Conservation (phyloP, 768 basidiomycete genomes). For the Boletus eberwhitei region DNA sequence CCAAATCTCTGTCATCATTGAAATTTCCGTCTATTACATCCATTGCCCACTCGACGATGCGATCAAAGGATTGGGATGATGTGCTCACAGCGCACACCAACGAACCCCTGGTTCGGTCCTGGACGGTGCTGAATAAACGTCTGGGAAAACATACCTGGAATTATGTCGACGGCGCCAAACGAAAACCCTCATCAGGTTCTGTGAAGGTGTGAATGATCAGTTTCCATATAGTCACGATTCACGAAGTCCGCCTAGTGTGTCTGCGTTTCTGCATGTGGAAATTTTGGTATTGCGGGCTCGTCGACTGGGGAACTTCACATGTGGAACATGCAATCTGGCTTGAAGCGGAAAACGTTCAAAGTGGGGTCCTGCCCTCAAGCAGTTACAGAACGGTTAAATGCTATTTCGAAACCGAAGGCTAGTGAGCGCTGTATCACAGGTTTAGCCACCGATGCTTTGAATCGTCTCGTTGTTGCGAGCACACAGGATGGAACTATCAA, state of each 20-base stretch:
- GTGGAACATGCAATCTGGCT: constrained; percentile 98
- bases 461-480: constrained; percentile 73
- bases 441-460: constrained; percentile 81
- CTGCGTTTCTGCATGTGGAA: constrained; percentile 91
- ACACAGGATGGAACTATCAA: constrained; percentile 89
- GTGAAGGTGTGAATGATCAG: constrained; percentile 58
- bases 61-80: constrained; percentile 97
- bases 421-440: constrained; percentile 69
- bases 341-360: constrained; percentile 73
- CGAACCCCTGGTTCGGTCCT: constrained; percentile 79
- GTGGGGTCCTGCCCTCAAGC: constrained; percentile 63
- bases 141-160: constrained; percentile 73
- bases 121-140: constrained; percentile 81
- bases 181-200: constrained; percentile 52
- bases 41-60: constrained; percentile 72
- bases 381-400: constrained; percentile 42
- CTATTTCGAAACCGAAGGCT: constrained; percentile 37
- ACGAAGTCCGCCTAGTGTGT: constrained; percentile 51
- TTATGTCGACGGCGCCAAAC: constrained; percentile 47
- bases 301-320: constrained; percentile 77
- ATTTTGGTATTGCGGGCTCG: constrained; percentile 86
- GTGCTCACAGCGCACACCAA: constrained; percentile 87
- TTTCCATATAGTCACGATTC: neutral
- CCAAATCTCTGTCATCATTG: constrained; percentile 74
- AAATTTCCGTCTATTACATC: constrained; percentile 82